phyloP scores from a whole-genome alignment of 2,329 filamentous ascomycete species.

The Aspergillus transmontanensis region DNA sequence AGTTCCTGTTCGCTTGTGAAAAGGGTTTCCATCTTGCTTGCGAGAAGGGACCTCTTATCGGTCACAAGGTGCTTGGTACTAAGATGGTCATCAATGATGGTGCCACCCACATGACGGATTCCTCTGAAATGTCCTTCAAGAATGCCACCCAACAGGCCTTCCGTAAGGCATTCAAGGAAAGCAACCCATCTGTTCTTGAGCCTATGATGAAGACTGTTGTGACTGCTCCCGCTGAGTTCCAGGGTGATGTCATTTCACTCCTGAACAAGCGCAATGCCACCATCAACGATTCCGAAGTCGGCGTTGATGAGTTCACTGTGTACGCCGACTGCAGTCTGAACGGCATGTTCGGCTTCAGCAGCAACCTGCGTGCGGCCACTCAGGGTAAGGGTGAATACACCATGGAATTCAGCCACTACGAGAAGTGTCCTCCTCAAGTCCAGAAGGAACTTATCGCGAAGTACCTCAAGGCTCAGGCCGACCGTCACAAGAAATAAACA shows the following conservation, averaged over 20 bases:
- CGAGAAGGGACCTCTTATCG: conserved; percentile 84
- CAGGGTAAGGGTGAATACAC: conserved; percentile 98
- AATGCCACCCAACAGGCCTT: conserved; percentile 95
- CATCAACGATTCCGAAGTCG: conserved; percentile 94
- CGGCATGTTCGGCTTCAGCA: conserved; percentile 96
- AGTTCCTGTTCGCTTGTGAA: conserved; percentile 90
- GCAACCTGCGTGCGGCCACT: conserved; percentile 85
- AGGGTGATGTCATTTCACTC: conserved; percentile 90
- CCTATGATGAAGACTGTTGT: conserved; percentile 98
- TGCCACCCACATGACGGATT: conserved; percentile 96
- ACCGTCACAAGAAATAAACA: conserved; percentile 62
- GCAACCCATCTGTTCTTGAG: conserved; percentile 82
- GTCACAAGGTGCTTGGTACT: conserved; percentile 87
- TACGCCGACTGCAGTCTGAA: conserved; percentile 91
- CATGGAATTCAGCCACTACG: conserved; percentile 99
- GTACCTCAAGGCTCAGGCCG: conserved; percentile 67
- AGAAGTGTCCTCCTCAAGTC: conserved; percentile 79
- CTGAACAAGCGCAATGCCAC: conserved; percentile 96
- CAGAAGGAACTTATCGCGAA: conserved; percentile 74
- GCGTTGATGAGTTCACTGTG: conserved; percentile 89
- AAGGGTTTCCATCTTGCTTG: conserved; percentile 89
- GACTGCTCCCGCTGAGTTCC: conserved; percentile 94
- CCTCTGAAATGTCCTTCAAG: conserved; percentile 94
- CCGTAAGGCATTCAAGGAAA: conserved; percentile 84
- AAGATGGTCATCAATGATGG: conserved; percentile 94